Base-by-base conservation (phyloP, 1,284 basidiomycete species). In the Flammula alnicola region DNA sequence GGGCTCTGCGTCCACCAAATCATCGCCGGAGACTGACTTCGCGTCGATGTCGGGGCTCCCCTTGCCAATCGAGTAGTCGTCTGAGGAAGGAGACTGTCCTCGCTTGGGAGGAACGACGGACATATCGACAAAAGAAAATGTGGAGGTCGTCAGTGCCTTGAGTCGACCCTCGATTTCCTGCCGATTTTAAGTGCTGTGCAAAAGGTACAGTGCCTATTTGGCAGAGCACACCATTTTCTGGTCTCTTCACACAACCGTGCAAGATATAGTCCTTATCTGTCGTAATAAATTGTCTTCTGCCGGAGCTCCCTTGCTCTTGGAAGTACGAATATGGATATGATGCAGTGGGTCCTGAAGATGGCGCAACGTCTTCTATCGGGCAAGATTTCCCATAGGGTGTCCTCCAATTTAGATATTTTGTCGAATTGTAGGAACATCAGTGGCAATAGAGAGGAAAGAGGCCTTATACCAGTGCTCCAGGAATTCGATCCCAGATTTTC, bases 1-100 rank as follows among this genome's bases (percentile, higher is more conserved):
- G 3, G 67, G 64, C 38, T 67, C 65, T 4, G 58, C 47, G 26
- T 70, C 65, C 14, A 61, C 47, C 12, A 70, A 49, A 37, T 63
- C 62, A 33, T 61, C 58, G 35, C n/a, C 36, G 39, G 42, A 27
- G 3, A 60, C 44, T 38, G 58, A 56, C 25, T 49, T 52, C 14
- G 45, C 35, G 32, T 57, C 54, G 32, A 54, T 20, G 11, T 46
- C 44, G 7, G 29, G 36, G 11, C 29, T 32, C 22, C 27, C 20
- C 44, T 57, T 55, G 31, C 35, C 51, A 29, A 48, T 29, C 5
- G 55, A 51, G 32, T 47, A 45, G 35, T 45, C 37, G 30, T 41
- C 45, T 9, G 25, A 30, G 2, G 25, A 27, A 2, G 19, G 35
- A 14, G 54, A 41, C 23, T 52, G 49, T 30, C 47, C 54, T 10